phyloP scores from a whole-genome alignment of 2,329 filamentous ascomycete genomes.

The Periglandula ipomoeae region DNA sequence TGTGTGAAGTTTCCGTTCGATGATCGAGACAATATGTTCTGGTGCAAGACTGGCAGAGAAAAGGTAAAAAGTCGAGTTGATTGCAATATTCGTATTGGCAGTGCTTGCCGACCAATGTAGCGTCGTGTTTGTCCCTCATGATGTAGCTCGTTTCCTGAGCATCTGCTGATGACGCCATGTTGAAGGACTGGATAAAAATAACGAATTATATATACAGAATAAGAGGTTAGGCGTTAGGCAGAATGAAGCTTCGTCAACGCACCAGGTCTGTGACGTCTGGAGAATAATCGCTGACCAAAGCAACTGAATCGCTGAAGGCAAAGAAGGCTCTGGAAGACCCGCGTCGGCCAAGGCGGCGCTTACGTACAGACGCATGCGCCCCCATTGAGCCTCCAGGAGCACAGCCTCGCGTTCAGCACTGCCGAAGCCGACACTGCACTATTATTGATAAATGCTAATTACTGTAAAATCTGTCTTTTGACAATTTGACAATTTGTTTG shows the following conservation, averaged over 20 bases:
- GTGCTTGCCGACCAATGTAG: slow-evolving; percentile 78
- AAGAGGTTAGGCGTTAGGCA: slow-evolving; percentile 3
- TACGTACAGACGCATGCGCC: slow-evolving; percentile 4
- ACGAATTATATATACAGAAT: not conserved
- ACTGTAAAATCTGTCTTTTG: no score
- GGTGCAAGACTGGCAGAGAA: slow-evolving; percentile 81
- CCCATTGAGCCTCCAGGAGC: not conserved
- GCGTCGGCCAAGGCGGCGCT: slow-evolving; percentile 5
- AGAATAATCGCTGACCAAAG: slow-evolving; percentile 3
- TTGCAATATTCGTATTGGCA: slow-evolving; percentile 89
- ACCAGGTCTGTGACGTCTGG: not conserved
- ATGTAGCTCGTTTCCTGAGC: slow-evolving; percentile 50
- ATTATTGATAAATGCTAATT: not conserved
- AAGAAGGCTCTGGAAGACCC: slow-evolving; percentile 9
- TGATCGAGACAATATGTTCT: slow-evolving; percentile 90
- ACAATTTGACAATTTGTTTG: no score
- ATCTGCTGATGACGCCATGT: slow-evolving; percentile 45
- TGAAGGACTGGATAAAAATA: slow-evolving; percentile 13
- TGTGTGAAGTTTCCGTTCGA: slow-evolving; percentile 75
- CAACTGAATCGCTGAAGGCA: not conserved
- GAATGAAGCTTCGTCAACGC: slow-evolving; percentile 7
- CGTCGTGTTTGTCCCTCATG: slow-evolving; percentile 65
- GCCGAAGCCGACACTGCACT: not conserved
- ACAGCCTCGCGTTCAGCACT: not conserved
- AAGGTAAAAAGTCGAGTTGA: slow-evolving; percentile 92